These are phyloP conservation scores for Cubamyces sp. DNA, from an alignment of 768 basidiomycete genomes.

Conservation along the genomic window DNA sequence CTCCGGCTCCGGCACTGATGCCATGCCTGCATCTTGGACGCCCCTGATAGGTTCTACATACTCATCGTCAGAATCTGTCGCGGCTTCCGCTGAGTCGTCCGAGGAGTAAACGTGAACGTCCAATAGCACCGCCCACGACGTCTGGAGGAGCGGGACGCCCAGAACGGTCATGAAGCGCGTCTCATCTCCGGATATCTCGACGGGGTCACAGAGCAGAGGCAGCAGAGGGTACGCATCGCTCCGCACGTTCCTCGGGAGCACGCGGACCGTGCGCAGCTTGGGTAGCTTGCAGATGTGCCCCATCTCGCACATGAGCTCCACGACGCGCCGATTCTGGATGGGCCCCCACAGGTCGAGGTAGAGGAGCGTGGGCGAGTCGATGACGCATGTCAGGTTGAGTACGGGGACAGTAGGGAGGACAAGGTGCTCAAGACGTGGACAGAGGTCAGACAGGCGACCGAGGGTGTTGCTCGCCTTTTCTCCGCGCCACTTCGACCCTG, in stretches of 20 bases:
- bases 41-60: too few species aligned
- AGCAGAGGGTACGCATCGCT: not conserved
- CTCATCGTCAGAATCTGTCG: not conserved
- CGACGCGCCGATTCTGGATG: not conserved
- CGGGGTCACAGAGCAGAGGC: not conserved
- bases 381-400: not conserved
- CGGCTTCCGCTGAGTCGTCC: not conserved
- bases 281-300: not conserved
- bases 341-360: slow-evolving; percentile 2
- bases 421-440: not conserved
- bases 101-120: not conserved
- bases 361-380: not conserved
- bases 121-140: not conserved
- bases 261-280: not conserved
- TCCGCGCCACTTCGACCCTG: not conserved
- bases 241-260: not conserved
- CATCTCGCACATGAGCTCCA: slow-evolving; percentile 11
- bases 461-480: not conserved
- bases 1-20: too few species aligned
- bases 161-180: not conserved
- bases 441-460: not conserved
- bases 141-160: not conserved
- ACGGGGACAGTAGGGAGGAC: not conserved
- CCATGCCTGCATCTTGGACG: too few species aligned
- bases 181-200: not conserved